Evolutionary conservation across 305 asterid species (phyloP).

Genomic region (Solanum hybrid): DNA sequence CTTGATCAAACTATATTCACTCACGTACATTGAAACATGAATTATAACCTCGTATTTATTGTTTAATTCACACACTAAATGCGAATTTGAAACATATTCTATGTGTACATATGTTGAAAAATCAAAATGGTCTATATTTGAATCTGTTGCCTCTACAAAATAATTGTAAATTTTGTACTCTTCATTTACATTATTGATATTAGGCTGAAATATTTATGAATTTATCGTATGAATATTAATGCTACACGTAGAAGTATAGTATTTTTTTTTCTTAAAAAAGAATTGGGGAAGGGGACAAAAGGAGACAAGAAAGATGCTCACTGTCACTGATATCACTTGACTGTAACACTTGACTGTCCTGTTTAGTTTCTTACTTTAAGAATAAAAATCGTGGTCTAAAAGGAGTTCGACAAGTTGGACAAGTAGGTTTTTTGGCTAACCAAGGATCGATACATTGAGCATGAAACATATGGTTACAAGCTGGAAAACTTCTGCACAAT

Average conservation of each 20-base stretch:
- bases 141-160: neutral
- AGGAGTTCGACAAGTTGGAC: slow-evolving; percentile 41
- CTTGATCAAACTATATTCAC: neutral
- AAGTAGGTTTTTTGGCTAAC: slow-evolving; percentile 35
- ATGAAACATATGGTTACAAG: slow-evolving; percentile 51
- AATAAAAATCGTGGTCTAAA: slow-evolving; percentile 13
- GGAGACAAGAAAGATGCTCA: neutral
- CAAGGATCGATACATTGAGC: slow-evolving; percentile 51
- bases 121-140: neutral
- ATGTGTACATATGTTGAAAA: neutral
- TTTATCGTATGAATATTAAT: neutral
- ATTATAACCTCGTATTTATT: neutral
- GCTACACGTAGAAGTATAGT: neutral
- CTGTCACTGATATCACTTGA: neutral
- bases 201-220: neutral
- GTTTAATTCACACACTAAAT: neutral
- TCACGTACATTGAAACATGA: neutral
- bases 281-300: neutral
- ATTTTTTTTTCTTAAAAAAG: too few relatives aligned
- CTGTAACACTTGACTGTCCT: neutral
- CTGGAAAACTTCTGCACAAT: slow-evolving; percentile 46
- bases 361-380: slow-evolving; percentile 1
- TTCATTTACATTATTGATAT: neutral
- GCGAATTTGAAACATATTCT: neutral
- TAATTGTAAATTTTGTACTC: neutral